These are phyloP conservation scores for Herpetospermum pedunculosum DNA, from an alignment of 306 rosid species.

Conservation along the genomic window DNA sequence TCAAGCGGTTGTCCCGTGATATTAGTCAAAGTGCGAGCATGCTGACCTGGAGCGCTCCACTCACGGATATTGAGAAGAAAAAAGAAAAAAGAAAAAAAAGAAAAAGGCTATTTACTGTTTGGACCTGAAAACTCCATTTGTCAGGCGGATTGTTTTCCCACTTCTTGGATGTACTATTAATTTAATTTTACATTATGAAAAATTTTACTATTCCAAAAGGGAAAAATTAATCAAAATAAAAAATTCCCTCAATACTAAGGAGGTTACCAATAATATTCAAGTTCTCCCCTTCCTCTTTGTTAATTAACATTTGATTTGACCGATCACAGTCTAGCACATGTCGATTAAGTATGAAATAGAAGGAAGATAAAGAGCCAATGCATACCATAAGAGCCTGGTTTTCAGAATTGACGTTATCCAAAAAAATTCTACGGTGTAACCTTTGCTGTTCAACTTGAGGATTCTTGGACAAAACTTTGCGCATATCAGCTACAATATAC, in stretches of 20 bases:
- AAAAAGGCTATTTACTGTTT: no score
- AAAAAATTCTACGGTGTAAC: constrained; percentile 92
- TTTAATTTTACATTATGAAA: not conserved
- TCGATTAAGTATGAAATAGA: not conserved
- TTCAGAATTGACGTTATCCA: constrained; percentile 65
- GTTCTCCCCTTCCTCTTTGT: not conserved
- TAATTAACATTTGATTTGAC: not conserved
- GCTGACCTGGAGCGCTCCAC: no score
- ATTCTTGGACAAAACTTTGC: constrained; percentile 91
- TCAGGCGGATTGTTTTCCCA: not conserved
- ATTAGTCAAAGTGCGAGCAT: no score
- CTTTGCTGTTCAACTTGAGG: constrained; percentile 98
- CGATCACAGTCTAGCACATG: not conserved
- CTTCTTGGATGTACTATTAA: not conserved
- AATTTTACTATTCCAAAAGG: not conserved
- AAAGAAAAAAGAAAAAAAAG: no score
- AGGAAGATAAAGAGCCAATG: constrained; percentile 9
- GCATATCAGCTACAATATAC: constrained; percentile 96
- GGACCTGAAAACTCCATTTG: not conserved
- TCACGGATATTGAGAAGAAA: no score
- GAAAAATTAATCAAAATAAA: not conserved
- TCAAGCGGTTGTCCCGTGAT: no score
- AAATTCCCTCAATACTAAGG: not conserved
- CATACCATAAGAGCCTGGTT: constrained; percentile 82
- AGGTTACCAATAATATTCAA: not conserved